A percentile compares a stretch with the other conserved stretches of the same genome.
Evolutionary conservation across 331 rosid genomes (phyloP).

Genomic region (Erythrophleum ivorense): DNA sequence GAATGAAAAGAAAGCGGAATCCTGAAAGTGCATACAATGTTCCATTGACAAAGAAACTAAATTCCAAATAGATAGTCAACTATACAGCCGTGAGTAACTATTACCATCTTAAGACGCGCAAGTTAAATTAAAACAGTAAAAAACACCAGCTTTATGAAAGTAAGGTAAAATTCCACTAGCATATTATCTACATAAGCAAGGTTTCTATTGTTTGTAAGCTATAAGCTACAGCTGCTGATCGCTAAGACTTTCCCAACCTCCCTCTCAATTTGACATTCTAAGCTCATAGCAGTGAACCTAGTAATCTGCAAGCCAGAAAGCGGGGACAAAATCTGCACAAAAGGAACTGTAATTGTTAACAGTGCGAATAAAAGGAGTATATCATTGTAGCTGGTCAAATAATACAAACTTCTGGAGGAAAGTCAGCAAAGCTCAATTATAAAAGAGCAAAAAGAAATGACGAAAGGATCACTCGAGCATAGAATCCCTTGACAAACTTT

Average conservation of each 20-base stretch:
- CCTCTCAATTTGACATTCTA: neutral
- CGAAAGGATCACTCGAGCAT: neutral
- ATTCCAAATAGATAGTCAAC: slow-evolving; percentile 27
- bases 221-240: slow-evolving; percentile 45
- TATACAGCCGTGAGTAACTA: slow-evolving; percentile 36
- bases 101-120: slow-evolving; percentile 32
- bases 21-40: slow-evolving; percentile 21
- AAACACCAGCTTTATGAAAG: slow-evolving; percentile 40
- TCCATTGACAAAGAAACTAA: slow-evolving; percentile 20
- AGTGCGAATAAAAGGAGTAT: neutral
- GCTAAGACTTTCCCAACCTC: slow-evolving; percentile 37
- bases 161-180: slow-evolving; percentile 41
- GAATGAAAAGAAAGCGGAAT: slow-evolving; percentile 23
- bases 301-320: slow-evolving; percentile 22
- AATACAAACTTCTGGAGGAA: neutral
- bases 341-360: neutral
- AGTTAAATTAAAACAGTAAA: slow-evolving; percentile 24
- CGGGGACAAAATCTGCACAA: neutral
- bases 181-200: slow-evolving; percentile 53
- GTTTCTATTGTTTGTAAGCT: slow-evolving; percentile 50
- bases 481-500: neutral
- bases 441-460: neutral
- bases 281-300: neutral
- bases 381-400: slow-evolving; percentile 5
- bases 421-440: neutral